Conservation (phyloP, 1,284 basidiomycete genomes). For the Naganishia sp. region DNA sequence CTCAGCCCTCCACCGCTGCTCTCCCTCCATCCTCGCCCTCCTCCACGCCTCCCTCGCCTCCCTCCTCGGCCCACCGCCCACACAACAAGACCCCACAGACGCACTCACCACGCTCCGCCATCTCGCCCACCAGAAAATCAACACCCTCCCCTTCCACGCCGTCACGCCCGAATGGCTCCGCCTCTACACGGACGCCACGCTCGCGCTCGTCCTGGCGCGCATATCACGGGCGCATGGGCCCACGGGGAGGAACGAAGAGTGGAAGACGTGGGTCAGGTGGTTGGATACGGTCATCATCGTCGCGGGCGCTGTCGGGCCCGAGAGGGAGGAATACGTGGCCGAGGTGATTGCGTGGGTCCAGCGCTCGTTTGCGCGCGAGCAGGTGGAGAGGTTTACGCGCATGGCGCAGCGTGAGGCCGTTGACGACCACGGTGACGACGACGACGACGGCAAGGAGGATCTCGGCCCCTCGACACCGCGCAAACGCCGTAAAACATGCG, state of each 20-base stretch:
- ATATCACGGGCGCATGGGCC: slow-evolving; percentile 33
- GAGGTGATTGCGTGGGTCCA: slow-evolving; percentile 62
- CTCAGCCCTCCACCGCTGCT: background rate
- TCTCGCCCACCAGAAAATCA: slow-evolving; percentile 54
- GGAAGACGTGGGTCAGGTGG: slow-evolving; percentile 55
- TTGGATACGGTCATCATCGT: slow-evolving; percentile 82
- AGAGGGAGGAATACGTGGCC: slow-evolving; percentile 64
- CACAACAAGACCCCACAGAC: background rate
- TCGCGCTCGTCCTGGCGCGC: slow-evolving; percentile 40
- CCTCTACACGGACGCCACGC: slow-evolving; percentile 55
- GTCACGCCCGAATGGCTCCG: slow-evolving; percentile 53
- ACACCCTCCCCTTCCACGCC: slow-evolving; percentile 50
- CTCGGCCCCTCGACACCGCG: background rate
- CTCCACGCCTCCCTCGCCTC: background rate
- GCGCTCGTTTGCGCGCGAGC: slow-evolving; percentile 10
- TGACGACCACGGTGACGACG: background rate
- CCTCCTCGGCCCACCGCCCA: background rate
- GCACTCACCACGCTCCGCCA: slow-evolving; percentile 41
- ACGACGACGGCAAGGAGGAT: background rate
- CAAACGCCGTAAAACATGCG: background rate
- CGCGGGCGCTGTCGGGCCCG: slow-evolving; percentile 71
- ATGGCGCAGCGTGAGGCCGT: background rate
- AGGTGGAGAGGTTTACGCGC: background rate
- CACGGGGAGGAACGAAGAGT: too few species aligned
- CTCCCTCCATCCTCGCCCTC: background rate